Conservation (phyloP, 305 asterid species). For the Stenogyne calaminthoides region DNA sequence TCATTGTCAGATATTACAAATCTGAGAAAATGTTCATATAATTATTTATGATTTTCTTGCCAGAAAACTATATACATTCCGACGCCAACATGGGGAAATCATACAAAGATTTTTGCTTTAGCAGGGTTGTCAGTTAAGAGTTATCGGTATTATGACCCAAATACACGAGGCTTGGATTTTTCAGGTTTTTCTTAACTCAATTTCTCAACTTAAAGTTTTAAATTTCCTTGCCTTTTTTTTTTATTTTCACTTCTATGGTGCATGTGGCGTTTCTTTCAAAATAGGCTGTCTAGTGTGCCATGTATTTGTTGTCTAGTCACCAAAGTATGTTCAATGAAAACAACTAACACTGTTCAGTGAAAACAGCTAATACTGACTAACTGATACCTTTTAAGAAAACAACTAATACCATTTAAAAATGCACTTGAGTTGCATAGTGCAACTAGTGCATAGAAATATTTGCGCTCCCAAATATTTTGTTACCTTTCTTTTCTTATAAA, state of each 20-base stretch:
- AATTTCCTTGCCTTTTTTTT: not conserved
- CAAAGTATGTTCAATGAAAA: not conserved
- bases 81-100: slow-evolving; percentile 88
- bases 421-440: too few species aligned
- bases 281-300: not conserved
- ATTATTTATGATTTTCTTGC: slow-evolving; percentile 21
- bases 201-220: not conserved
- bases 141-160: slow-evolving; percentile 72
- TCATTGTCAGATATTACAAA: slow-evolving; percentile 19
- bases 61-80: slow-evolving; percentile 79
- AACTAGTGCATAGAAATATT: too few species aligned
- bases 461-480: not conserved
- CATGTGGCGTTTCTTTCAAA: not conserved
- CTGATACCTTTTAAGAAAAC: too few species aligned
- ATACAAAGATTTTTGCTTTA: slow-evolving; percentile 62
- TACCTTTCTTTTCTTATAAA: not conserved
- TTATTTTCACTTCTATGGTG: not conserved
- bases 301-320: not conserved
- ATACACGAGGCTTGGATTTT: slow-evolving; percentile 70
- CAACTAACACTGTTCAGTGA: too few species aligned
- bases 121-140: slow-evolving; percentile 74
- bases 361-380: too few species aligned
- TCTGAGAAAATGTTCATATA: slow-evolving; percentile 17
- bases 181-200: slow-evolving; percentile 46
- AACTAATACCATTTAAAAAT: too few species aligned